phyloP scores from a whole-genome alignment of 257 asterid species.

The Przewalskia tangutica region DNA sequence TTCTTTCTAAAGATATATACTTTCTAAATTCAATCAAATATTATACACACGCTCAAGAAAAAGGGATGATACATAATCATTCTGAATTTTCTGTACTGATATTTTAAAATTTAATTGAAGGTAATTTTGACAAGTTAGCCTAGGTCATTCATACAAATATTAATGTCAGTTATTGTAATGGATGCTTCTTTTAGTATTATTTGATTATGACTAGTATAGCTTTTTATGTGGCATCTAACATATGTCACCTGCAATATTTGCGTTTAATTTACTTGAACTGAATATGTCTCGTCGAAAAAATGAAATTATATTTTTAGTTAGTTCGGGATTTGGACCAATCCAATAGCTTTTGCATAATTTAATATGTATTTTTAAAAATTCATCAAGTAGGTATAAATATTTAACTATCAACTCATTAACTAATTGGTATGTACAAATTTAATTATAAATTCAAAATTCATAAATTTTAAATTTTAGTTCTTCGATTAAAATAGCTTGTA shows the following conservation, averaged over 20 bases:
- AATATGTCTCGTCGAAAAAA: not conserved
- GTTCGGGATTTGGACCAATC: too few relatives aligned
- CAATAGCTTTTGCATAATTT: too few relatives aligned
- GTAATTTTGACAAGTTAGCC: not conserved
- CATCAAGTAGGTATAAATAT: too few relatives aligned
- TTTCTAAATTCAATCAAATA: not conserved
- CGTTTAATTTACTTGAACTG: not conserved
- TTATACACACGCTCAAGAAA: not conserved
- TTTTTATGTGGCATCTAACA: not conserved
- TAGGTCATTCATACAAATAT: not conserved
- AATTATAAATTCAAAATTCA: too few relatives aligned
- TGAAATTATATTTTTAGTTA: too few relatives aligned
- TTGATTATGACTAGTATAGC: not conserved
- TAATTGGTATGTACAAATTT: too few relatives aligned
- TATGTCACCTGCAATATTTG: not conserved
- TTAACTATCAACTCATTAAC: too few relatives aligned
- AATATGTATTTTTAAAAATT: too few relatives aligned
- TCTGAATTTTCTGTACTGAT: not conserved
- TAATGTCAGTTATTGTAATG: not conserved
- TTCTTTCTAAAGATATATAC: not conserved
- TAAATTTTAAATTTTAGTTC: too few relatives aligned
- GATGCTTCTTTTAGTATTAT: not conserved
- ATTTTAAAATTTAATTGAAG: not conserved
- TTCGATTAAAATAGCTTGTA: not conserved
- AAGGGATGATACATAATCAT: not conserved